Conservation (phyloP, 441 rosid genomes). For the Breynia disticha region DNA sequence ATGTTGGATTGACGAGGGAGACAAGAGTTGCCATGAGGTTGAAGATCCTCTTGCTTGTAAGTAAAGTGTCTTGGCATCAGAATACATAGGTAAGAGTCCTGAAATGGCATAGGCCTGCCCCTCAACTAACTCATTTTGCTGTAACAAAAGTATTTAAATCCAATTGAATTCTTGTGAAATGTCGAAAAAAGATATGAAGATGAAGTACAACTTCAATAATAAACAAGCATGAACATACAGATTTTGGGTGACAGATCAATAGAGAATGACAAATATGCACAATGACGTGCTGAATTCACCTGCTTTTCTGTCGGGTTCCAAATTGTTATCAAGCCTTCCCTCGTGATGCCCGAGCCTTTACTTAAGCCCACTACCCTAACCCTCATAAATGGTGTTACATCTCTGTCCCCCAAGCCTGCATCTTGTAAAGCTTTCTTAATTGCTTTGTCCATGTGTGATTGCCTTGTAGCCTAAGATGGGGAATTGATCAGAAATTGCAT, state of each 20-base stretch:
- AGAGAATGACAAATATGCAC: constrained; percentile 3
- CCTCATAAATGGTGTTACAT: constrained; percentile 83
- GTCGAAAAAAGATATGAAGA: background rate
- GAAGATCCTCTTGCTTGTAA: constrained; percentile 74
- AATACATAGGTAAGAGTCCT: constrained; percentile 57
- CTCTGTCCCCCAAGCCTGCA: constrained; percentile 67
- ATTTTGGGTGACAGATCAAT: no score
- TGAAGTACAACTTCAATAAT: background rate
- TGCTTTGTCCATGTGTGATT: constrained; percentile 49
- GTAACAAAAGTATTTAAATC: constrained; percentile 21
- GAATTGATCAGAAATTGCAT: constrained; percentile 14
- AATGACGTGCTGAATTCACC: constrained; percentile 32
- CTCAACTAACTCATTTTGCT: constrained; percentile 69
- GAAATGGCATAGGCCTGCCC: constrained; percentile 66
- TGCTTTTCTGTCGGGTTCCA: constrained; percentile 93
- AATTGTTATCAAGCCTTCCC: constrained; percentile 76
- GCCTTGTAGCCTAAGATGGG: constrained; percentile 49
- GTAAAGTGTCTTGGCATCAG: constrained; percentile 59
- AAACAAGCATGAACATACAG: background rate
- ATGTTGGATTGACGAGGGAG: constrained; percentile 33
- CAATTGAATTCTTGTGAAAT: background rate
- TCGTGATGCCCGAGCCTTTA: constrained; percentile 26
- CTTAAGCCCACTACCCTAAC: constrained; percentile 72
- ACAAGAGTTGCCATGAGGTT: constrained; percentile 52
- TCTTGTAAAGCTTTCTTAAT: constrained; percentile 59